Evolutionary conservation across 495 filamentous ascomycete species (phyloP), one percentile per base, ranked within the genome.

Genomic region (Neurospora pannonica): DNA sequence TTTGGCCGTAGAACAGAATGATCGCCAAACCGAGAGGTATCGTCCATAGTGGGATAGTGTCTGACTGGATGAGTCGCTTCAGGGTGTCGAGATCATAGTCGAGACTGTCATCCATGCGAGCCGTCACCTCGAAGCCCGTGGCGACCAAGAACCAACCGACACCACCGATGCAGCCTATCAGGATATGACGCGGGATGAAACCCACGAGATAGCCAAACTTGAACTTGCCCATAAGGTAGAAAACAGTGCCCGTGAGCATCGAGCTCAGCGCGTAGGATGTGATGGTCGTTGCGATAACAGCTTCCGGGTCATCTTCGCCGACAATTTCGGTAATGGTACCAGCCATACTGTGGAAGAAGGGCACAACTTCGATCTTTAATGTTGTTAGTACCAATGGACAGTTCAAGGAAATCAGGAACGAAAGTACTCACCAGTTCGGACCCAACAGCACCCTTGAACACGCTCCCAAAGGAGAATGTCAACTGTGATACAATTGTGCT

Each of bases 331-430:
- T 89, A 75, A 98, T 97, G 13, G 92, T 94, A 79, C 92, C 92
- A 1, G 95, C 94, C 95, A 98, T 98, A 77, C 93, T 95, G 80
- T 98, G 95, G 79, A 97, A 97, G 83, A 97, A 98, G 4, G 95
- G 95, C 8, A 98, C 94, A 9, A 98, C 94, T 84, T 98, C 95
- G 74, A 98, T 98, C 90, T 91, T 77, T 9, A 21, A 62, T 28
- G 4, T 39, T 74, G 70, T 81, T 28, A 79, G 72, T 54, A 17
- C 34, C 5, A 34, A 67, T 67, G 28, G 24, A 34, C 15, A 19
- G 54, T 15, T 4, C 28, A 31, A 36, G 24, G 28, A 2, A 60
- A 15, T 8, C 9, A 31, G 48, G 9, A 9, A 39, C n/a, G 17
- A 36, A 36, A 38, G 9, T 9, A 75, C 84, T 77, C 79, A 93